Evolutionary conservation across 306 rosid species (phyloP).

Genomic region (Rubus idaeus): DNA sequence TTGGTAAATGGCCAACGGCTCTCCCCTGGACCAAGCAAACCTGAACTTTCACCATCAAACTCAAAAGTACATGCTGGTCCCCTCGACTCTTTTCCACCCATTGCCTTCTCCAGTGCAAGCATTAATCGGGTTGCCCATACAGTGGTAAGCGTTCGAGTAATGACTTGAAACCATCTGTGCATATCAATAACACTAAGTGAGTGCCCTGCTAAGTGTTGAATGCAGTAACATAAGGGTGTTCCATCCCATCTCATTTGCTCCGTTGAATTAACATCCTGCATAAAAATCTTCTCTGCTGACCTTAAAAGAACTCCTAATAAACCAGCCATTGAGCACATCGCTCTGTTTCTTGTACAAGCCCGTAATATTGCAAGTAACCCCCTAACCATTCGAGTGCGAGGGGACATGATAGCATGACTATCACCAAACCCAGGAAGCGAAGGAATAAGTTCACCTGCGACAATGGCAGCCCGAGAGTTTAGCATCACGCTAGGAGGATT

Average conservation of each 20-base stretch:
- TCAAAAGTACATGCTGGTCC: slow-evolving; percentile 94
- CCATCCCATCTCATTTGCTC: slow-evolving; percentile 90
- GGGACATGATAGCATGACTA: slow-evolving; percentile 68
- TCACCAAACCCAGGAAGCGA: slow-evolving; percentile 92
- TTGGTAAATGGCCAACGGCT: slow-evolving; percentile 95
- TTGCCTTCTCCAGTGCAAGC: slow-evolving; percentile 87
- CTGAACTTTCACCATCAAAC: slow-evolving; percentile 99
- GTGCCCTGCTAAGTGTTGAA: slow-evolving; percentile 92
- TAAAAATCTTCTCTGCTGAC: slow-evolving; percentile 76
- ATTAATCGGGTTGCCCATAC: slow-evolving; percentile 73
- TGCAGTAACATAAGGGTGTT: slow-evolving; percentile 85
- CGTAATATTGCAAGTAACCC: slow-evolving; percentile 94
- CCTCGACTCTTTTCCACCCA: slow-evolving; percentile 84
- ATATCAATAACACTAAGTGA: slow-evolving; percentile 80
- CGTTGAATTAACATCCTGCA: slow-evolving; percentile 57
- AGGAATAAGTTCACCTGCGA: slow-evolving; percentile 88
- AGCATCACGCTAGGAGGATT: slow-evolving; percentile 99
- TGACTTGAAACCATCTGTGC: slow-evolving; percentile 79
- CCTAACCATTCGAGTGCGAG: slow-evolving; percentile 91
- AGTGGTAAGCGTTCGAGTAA: slow-evolving; percentile 72
- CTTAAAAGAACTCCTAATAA: slow-evolving; percentile 76
- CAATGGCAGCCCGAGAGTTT: slow-evolving; percentile 95
- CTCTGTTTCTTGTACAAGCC: slow-evolving; percentile 97
- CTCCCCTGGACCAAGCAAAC: slow-evolving; percentile 97
- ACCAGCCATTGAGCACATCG: slow-evolving; percentile 97